These are phyloP conservation scores for Taphrina pruni DNA, from an alignment of 1,139 yeast genomes.

Conservation along the genomic window DNA sequence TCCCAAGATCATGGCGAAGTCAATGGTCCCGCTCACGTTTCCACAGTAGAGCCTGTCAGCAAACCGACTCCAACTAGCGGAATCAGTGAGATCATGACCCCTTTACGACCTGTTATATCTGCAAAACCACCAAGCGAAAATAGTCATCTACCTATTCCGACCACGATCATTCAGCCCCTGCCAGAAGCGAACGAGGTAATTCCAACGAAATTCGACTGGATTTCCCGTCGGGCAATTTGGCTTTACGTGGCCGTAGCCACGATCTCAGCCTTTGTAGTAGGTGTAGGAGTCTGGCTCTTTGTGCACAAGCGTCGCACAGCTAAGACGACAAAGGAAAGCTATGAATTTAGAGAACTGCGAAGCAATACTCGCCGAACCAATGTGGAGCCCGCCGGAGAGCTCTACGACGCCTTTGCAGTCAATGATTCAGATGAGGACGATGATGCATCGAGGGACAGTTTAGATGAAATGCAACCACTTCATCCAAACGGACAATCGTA, in stretches of 20 bases:
- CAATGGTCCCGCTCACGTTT: conserved; percentile 8
- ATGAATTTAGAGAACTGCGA: conserved; percentile 31
- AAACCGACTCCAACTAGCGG: conserved; percentile 4
- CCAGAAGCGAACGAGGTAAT: conserved; percentile 11
- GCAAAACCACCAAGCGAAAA: background rate
- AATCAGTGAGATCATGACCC: conserved; percentile 4
- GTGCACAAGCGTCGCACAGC: conserved; percentile 7
- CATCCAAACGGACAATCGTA: background rate
- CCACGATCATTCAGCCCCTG: conserved; percentile 33
- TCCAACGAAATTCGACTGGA: conserved; percentile 10
- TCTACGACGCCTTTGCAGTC: conserved; percentile 31
- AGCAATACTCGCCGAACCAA: background rate
- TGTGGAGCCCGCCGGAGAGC: conserved; percentile 27
- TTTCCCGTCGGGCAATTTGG: conserved; percentile 24
- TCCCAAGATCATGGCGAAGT: background rate
- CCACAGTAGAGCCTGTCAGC: conserved; percentile 16
- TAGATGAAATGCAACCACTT: conserved; percentile 25
- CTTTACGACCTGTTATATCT: conserved; percentile 4
- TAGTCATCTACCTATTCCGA: conserved; percentile 25
- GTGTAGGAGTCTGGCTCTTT: conserved; percentile 21
- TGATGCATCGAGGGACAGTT: conserved; percentile 8
- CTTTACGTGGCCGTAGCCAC: conserved; percentile 17
- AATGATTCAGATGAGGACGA: conserved; percentile 28
- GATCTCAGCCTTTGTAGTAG: conserved; percentile 6
- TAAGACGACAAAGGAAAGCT: conserved; percentile 20